phyloP scores from a whole-genome alignment of 202 grass and related monocot genomes.

The Tripidium arundinaceum region DNA sequence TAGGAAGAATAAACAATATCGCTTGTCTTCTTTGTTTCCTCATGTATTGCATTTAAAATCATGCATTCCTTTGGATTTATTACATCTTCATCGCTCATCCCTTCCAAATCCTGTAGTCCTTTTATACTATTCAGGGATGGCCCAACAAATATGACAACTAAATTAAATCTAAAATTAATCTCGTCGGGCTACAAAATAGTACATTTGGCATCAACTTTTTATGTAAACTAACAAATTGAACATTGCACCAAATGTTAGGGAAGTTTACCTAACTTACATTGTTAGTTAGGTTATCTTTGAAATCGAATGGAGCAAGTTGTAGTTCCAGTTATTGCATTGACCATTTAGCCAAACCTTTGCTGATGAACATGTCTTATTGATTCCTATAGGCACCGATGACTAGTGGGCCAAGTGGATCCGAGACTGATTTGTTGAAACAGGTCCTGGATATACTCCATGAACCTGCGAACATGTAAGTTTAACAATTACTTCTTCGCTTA shows the following conservation, averaged over 20 bases:
- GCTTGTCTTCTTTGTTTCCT: too few relatives aligned
- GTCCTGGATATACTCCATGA: constrained; percentile 73
- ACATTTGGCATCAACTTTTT: too few relatives aligned
- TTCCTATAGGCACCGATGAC: constrained; percentile 23
- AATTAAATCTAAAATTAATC: too few relatives aligned
- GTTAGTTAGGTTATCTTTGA: constrained; percentile 2
- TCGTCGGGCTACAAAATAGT: too few relatives aligned
- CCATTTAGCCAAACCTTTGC: not conserved
- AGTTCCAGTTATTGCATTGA: not conserved
- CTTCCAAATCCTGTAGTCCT: not conserved
- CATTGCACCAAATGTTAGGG: too few relatives aligned
- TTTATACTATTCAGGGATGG: not conserved
- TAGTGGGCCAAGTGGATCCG: constrained; percentile 31
- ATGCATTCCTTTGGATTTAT: too few relatives aligned
- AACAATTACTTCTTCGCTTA: not conserved
- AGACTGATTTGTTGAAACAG: constrained; percentile 53
- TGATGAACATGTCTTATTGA: not conserved
- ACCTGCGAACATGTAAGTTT: constrained; percentile 66
- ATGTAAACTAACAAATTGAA: too few relatives aligned
- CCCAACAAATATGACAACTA: too few relatives aligned
- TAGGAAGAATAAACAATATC: too few relatives aligned
- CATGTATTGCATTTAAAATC: too few relatives aligned
- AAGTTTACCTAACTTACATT: too few relatives aligned
- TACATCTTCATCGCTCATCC: not conserved
- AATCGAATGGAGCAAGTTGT: constrained; percentile 27